Percentiles rank a stretch among this genome's conserved stretches.
These are phyloP conservation scores for Saccharomycopsis sp. DNA, from an alignment of 805 yeast species.

Conservation along the genomic window DNA sequence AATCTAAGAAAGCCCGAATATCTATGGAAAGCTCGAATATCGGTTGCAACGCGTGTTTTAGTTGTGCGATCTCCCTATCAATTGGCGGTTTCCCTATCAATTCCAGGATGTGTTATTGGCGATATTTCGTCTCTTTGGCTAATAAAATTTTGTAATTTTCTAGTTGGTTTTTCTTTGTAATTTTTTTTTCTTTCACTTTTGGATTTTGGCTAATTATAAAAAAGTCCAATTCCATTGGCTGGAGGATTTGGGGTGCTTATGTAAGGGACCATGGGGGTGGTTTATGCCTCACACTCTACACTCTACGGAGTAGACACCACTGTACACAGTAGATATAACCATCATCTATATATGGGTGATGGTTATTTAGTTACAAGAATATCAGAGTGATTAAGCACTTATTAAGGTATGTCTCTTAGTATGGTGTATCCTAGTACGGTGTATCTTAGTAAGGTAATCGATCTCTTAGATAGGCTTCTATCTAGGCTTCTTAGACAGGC, in stretches of 20 bases:
- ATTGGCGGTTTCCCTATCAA: background rate
- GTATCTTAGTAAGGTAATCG: too few species aligned
- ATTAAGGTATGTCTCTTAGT: too few species aligned
- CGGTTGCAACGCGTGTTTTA: background rate
- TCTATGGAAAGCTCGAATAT: background rate
- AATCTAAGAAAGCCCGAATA: too few species aligned
- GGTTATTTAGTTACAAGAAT: too few species aligned
- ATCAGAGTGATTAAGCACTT: too few species aligned
- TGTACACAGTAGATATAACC: too few species aligned
- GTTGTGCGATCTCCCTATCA: background rate
- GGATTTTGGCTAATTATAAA: background rate
- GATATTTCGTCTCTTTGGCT: background rate
- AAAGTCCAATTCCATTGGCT: slow-evolving; percentile 2
- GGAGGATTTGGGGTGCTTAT: background rate
- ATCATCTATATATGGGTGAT: too few species aligned
- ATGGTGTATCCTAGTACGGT: too few species aligned
- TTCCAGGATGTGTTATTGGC: background rate
- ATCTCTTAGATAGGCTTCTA: too few species aligned
- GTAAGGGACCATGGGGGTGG: background rate
- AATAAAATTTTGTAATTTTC: background rate
- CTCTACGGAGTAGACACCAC: too few species aligned
- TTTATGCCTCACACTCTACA: too few species aligned
- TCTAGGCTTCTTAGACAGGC: too few species aligned
- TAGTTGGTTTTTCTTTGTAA: background rate
- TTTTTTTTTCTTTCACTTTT: background rate